Evolutionary conservation across 306 rosid genomes (phyloP), one percentile per base, ranked within the genome.

Genomic region (Pyrus bretschneideri): DNA sequence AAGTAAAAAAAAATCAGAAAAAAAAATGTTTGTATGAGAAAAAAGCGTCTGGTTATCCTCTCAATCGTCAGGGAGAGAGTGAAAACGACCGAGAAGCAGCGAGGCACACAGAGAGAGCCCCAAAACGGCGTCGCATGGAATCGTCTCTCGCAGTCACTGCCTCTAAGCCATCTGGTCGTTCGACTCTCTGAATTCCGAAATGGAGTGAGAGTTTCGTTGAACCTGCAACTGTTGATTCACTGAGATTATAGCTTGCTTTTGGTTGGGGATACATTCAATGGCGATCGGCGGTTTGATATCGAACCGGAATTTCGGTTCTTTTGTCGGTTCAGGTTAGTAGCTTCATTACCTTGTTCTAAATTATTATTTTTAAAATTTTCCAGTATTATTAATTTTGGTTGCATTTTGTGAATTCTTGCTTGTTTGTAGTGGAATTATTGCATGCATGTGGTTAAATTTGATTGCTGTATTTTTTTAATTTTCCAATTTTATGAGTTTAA

Each of bases 241-340:
- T 49, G 55, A 76, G 81, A 55, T 73, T 62, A 42, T 51, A 51
- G 55, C 9, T 51, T 51, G 22, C 13, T 22, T 14, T 4, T 19
- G 6, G 21, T 49, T 11, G 15, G 27, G 11, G 44, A 29, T 10
- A 45, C 22, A 21, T 10, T 25, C 81, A 83, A 94, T 94, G 96
- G 89, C 89, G 76, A 85, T 94, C 78, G 89, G 87, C 21, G 87
- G 90, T 77, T 82, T 89, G 25, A 82, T 94, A 68, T 90, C 94
- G 58, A 86, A 87, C 82, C 89, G 93, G 76, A 82, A 85, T 72
- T 88, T 93, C 70, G 82, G 85, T 83, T 93, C 90, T 9, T 81
- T 88, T 73, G 2, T 85, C 63, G 83, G 83, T 69, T 80, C 94
- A 75, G 89, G 94, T 93, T 67, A 2, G 31, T 52, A 6, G 33